A percentile compares a stretch with the other conserved stretches of the same genome.
These are phyloP conservation scores for Trypanosomatidae sp. DNA, from an alignment of 208 protist species.

Conservation along the genomic window DNA sequence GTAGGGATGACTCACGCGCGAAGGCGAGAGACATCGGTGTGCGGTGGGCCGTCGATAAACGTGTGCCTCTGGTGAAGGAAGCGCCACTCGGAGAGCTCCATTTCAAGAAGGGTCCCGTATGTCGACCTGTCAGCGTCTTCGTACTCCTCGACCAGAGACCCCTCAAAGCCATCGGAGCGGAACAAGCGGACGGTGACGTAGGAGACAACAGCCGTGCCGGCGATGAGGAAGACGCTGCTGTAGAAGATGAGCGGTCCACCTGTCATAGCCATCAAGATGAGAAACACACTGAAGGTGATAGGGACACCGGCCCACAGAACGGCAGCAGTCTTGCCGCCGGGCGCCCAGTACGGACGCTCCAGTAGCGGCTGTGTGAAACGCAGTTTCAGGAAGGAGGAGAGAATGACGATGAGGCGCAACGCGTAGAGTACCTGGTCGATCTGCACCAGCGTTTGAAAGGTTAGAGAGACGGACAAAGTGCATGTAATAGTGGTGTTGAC, in stretches of 20 bases:
- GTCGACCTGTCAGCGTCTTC: constrained; percentile 83
- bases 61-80: constrained; percentile 49
- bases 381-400: constrained; percentile 71
- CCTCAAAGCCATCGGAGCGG: constrained; percentile 76
- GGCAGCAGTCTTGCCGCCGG: constrained; percentile 57
- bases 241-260: constrained; percentile 51
- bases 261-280: constrained; percentile 71
- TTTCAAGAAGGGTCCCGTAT: constrained; percentile 77
- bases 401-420: constrained; percentile 74
- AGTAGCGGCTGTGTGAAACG: constrained; percentile 70
- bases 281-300: constrained; percentile 65
- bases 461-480: constrained; percentile 66
- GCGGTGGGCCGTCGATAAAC: constrained; percentile 61
- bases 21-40: constrained; percentile 30
- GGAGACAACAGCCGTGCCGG: constrained; percentile 64
- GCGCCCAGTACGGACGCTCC: constrained; percentile 73
- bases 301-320: constrained; percentile 65
- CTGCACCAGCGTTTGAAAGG: constrained; percentile 80
- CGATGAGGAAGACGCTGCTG: constrained; percentile 49
- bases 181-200: constrained; percentile 64
- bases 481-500: constrained; percentile 76
- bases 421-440: constrained; percentile 88
- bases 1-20: constrained; percentile 2
- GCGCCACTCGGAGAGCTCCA: constrained; percentile 74
- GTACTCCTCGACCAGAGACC: constrained; percentile 81